These are phyloP conservation scores for Conoideocrella luteorostrata DNA, from an alignment of 2,329 filamentous ascomycete genomes.

Conservation along the genomic window DNA sequence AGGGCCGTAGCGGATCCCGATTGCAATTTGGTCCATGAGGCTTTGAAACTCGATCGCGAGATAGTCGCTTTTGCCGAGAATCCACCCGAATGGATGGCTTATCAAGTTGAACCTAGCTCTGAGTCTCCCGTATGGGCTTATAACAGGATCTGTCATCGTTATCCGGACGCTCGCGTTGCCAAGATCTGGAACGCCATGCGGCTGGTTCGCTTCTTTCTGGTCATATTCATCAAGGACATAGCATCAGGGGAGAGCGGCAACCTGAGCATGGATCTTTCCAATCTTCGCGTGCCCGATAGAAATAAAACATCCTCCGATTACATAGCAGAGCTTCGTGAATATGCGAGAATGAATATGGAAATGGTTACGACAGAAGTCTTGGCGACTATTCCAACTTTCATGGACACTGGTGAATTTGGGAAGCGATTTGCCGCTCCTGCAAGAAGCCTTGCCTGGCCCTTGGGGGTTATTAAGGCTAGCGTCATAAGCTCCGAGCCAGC, in stretches of 20 bases:
- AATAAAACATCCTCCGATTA: not conserved
- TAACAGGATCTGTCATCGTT: conserved; percentile 11
- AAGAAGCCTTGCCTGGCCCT: conserved; percentile 18
- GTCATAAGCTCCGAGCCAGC: conserved; percentile 7
- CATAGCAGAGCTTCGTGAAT: conserved; percentile 6
- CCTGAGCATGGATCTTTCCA: not conserved
- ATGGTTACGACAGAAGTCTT: conserved; percentile 15
- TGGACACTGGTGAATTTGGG: conserved; percentile 6
- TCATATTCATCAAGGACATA: conserved; percentile 12
- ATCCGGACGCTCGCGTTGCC: conserved; percentile 14
- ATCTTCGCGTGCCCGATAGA: not conserved
- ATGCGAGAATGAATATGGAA: conserved; percentile 11
- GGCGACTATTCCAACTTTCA: conserved; percentile 15
- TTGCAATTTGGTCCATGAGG: conserved; percentile 13
- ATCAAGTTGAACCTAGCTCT: conserved; percentile 2
- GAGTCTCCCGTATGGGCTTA: conserved; percentile 12
- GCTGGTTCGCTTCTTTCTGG: conserved; percentile 18
- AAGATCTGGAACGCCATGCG: conserved; percentile 21
- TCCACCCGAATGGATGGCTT: conserved; percentile 2
- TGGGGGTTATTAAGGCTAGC: conserved; percentile 14
- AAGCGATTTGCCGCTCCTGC: conserved; percentile 15
- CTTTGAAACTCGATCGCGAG: conserved; percentile 14
- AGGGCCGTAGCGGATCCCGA: not conserved
- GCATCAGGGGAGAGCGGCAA: not conserved
- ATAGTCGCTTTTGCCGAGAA: conserved; percentile 6